These are phyloP conservation scores for Penicillium thymicola DNA, from an alignment of 2,329 filamentous ascomycete genomes.

Conservation along the genomic window DNA sequence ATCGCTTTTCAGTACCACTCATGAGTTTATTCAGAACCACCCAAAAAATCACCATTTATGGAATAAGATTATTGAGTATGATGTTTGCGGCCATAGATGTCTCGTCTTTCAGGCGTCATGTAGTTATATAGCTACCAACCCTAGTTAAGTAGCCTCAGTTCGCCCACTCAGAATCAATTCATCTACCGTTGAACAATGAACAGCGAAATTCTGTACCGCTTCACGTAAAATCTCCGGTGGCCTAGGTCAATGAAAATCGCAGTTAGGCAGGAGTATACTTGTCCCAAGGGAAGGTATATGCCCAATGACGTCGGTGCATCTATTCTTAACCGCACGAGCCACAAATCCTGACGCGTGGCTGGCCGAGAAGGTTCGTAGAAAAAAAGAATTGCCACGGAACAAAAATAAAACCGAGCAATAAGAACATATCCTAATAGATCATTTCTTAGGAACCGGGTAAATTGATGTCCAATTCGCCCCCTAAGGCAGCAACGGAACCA, in stretches of 20 bases:
- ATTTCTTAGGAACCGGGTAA: not conserved
- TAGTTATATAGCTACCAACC: no score
- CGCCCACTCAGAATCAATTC: no score
- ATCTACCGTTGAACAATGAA: not conserved
- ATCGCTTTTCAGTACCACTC: no score
- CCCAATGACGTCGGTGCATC: constrained; percentile 27
- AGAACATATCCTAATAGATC: not conserved
- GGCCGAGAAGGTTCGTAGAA: not conserved
- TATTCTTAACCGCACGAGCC: constrained; percentile 25
- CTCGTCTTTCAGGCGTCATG: no score
- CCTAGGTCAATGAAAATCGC: not conserved
- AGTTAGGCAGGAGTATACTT: constrained; percentile 6
- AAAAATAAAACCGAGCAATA: not conserved
- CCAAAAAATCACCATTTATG: no score
- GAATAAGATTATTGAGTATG: no score
- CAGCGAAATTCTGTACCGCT: not conserved
- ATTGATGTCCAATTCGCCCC: constrained; percentile 13
- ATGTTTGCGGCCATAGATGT: no score
- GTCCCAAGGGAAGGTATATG: constrained; percentile 7
- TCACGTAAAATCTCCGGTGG: not conserved
- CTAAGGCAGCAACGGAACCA: constrained; percentile 18
- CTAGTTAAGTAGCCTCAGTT: no score
- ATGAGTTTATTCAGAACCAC: no score
- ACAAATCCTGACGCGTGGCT: constrained; percentile 16
- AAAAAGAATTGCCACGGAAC: not conserved